These are phyloP conservation scores for Neospora caninum DNA, from an alignment of 169 alveolate species.

Conservation along the genomic window DNA sequence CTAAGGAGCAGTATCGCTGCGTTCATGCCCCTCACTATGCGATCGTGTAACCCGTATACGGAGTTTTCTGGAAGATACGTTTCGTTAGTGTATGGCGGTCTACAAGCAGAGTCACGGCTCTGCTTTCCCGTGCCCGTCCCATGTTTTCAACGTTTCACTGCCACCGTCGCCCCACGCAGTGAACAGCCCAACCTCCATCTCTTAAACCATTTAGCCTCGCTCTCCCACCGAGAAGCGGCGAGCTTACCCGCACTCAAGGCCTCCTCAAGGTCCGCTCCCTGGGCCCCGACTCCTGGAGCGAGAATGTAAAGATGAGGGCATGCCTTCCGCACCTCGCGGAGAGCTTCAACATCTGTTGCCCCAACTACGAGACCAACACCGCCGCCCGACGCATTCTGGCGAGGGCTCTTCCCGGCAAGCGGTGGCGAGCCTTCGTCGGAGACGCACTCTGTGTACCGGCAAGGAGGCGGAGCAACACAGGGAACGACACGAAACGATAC, in stretches of 20 bases:
- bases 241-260: conserved; percentile 64
- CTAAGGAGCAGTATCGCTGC: background rate
- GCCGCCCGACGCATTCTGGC: conserved; percentile 40
- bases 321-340: conserved; percentile 66
- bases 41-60: background rate
- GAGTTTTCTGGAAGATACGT: background rate
- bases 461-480: background rate
- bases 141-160: too few relatives aligned
- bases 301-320: conserved; percentile 73
- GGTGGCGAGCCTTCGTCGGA: background rate
- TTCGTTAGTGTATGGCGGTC: too few relatives aligned
- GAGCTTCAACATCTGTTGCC: conserved; percentile 75
- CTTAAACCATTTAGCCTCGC: too few relatives aligned
- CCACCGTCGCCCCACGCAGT: too few relatives aligned
- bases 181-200: too few relatives aligned
- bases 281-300: conserved; percentile 80
- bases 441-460: background rate
- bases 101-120: too few relatives aligned
- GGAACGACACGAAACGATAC: background rate
- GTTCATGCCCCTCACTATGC: background rate
- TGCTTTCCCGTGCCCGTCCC: too few relatives aligned
- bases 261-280: conserved; percentile 76
- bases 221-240: background rate
- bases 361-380: conserved; percentile 74
- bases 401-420: background rate